Evolutionary conservation across 2,329 filamentous ascomycete genomes (phyloP).

Genomic region (Alternaria alternata): DNA sequence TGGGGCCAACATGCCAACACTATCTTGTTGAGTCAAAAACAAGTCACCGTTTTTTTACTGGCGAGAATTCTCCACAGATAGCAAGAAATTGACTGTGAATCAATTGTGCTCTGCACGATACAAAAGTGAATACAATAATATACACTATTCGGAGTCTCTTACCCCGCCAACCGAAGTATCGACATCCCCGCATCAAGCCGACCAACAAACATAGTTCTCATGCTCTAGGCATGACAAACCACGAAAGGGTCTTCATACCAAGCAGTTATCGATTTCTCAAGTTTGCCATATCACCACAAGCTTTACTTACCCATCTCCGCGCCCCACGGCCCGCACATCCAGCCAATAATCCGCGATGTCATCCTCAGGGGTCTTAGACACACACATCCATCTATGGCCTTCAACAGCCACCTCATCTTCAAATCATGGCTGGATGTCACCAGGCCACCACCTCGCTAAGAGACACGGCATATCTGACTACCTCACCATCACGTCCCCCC

Average conservation of each 20-base stretch:
- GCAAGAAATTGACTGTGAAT: neutral
- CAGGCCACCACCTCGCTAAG: constrained; percentile 63
- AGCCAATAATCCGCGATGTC: constrained; percentile 28
- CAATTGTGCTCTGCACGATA: neutral
- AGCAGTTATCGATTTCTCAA: neutral
- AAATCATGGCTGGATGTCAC: constrained; percentile 74
- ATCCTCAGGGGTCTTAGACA: constrained; percentile 72
- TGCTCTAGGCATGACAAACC: neutral
- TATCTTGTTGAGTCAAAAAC: neutral
- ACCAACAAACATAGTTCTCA: neutral
- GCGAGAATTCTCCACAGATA: neutral
- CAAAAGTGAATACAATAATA: neutral
- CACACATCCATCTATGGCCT: constrained; percentile 90
- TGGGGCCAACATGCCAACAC: neutral
- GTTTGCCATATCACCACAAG: neutral
- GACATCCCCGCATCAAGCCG: constrained; percentile 1
- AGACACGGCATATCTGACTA: constrained; percentile 74
- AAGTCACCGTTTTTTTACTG: neutral
- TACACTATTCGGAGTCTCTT: constrained; percentile 7
- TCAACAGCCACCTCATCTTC: constrained; percentile 65
- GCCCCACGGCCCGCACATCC: neutral
- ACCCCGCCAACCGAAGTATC: constrained; percentile 11
- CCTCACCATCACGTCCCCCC: constrained; percentile 28
- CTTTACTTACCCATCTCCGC: neutral
- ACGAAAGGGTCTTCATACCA: neutral